These are phyloP conservation scores for Vigna hirtella DNA, from an alignment of 306 rosid genomes.

Conservation along the genomic window DNA sequence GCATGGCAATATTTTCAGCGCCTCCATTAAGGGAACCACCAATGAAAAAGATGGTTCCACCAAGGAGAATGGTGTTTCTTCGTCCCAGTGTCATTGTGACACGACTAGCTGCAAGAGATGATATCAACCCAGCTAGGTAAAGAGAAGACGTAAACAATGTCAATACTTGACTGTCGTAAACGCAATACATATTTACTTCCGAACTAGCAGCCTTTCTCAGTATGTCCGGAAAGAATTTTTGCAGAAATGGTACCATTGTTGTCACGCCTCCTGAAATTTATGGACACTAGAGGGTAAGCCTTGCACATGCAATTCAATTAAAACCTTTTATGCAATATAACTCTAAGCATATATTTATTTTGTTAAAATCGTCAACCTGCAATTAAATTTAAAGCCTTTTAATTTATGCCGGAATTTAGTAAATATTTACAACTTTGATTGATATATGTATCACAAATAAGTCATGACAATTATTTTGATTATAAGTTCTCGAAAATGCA, in stretches of 20 bases:
- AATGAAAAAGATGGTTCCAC: conserved; percentile 63
- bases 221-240: conserved; percentile 65
- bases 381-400: neutral
- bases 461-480: neutral
- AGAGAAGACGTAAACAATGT: conserved; percentile 79
- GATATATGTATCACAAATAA: neutral
- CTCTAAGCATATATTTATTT: neutral
- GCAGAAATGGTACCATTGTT: conserved; percentile 73
- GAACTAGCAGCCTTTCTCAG: conserved; percentile 50
- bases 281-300: neutral
- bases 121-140: conserved; percentile 63
- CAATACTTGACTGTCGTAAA: conserved; percentile 68
- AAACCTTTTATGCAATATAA: neutral
- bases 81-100: conserved; percentile 53
- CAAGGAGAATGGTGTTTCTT: conserved; percentile 60
- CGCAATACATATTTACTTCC: conserved; percentile 59
- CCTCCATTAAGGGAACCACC: conserved; percentile 73
- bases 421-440: too few relatives aligned
- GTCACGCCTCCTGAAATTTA: conserved; percentile 68
- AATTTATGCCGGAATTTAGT: too few relatives aligned
- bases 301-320: neutral
- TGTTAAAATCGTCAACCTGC: neutral
- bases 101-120: conserved; percentile 66
- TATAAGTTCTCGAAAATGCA: neutral
- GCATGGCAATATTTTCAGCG: conserved; percentile 70